Conservation (phyloP, 306 rosid genomes). For the Dalbergia oliveri region DNA sequence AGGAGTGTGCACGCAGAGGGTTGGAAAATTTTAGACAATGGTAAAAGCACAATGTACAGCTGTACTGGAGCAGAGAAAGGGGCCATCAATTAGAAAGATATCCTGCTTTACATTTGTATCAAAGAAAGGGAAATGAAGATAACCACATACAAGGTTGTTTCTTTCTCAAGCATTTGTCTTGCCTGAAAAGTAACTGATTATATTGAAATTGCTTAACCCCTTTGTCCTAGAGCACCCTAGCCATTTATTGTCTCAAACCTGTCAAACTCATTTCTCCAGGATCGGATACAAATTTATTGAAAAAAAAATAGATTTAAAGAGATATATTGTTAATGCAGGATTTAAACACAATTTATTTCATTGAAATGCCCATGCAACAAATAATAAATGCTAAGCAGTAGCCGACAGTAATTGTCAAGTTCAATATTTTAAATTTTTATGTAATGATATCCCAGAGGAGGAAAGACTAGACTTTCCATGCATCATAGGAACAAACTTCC, state of each 20-base stretch:
- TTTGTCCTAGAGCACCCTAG: slow-evolving; percentile 1
- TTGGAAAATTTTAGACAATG: not conserved
- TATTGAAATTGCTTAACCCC: slow-evolving; percentile 8
- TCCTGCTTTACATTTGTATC: not conserved
- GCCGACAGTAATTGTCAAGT: not conserved
- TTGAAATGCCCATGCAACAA: slow-evolving; percentile 10
- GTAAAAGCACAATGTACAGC: slow-evolving; percentile 15
- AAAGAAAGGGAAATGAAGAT: not conserved
- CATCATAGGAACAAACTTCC: not conserved
- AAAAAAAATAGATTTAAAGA: not conserved
- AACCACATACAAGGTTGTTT: slow-evolving; percentile 3
- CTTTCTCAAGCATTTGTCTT: not conserved
- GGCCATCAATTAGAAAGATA: slow-evolving; percentile 22
- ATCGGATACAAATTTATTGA: not conserved
- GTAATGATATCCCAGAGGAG: slow-evolving; percentile 28
- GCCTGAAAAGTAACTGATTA: not conserved
- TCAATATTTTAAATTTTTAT: not conserved
- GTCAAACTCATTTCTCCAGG: not conserved
- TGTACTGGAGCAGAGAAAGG: slow-evolving; percentile 6
- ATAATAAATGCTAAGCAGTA: not conserved
- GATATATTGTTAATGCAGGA: too few relatives aligned
- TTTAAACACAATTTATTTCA: not conserved
- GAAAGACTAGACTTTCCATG: not conserved
- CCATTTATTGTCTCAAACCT: too few relatives aligned
- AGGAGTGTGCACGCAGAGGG: not conserved